Percentiles rank a stretch among this genome's conserved stretches.
These are phyloP conservation scores for Bipolaris oryzae DNA, from an alignment of 2,329 filamentous ascomycete species.

Conservation along the genomic window DNA sequence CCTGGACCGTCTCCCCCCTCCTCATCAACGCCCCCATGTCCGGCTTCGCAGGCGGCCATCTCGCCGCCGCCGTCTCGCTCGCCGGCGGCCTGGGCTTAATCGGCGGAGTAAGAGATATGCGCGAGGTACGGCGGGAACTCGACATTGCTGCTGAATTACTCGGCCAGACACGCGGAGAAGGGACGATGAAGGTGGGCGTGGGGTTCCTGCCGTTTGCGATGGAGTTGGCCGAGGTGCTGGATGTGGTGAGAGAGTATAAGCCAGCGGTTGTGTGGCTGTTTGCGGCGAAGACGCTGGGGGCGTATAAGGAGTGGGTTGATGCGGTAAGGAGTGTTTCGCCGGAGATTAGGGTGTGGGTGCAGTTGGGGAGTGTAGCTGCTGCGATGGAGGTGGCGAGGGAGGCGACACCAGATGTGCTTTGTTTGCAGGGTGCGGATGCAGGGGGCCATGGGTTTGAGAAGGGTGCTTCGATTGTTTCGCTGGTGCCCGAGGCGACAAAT, in stretches of 20 bases:
- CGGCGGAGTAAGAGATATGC: conserved; percentile 46
- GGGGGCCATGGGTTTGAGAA: conserved; percentile 67
- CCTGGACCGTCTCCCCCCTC: conserved; percentile 63
- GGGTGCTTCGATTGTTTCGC: conserved; percentile 61
- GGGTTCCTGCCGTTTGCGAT: conserved; percentile 64
- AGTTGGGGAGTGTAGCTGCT: conserved; percentile 65
- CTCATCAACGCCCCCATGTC: conserved; percentile 72
- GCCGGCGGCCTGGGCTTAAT: conserved; percentile 56
- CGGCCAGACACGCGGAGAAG: background rate
- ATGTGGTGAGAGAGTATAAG: conserved; percentile 59
- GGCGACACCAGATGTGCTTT: conserved; percentile 62
- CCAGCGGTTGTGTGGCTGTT: conserved; percentile 72
- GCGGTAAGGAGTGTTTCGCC: conserved; percentile 44
- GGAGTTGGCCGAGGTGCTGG: conserved; percentile 55
- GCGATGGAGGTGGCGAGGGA: conserved; percentile 59
- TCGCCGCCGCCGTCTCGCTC: conserved; percentile 66
- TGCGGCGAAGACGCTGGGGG: conserved; percentile 58
- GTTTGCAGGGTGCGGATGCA: conserved; percentile 69
- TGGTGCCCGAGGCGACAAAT: conserved; percentile 64
- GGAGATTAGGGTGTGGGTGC: conserved; percentile 61
- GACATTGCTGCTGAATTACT: conserved; percentile 23
- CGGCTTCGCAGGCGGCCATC: conserved; percentile 59
- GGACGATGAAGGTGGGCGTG: conserved; percentile 59
- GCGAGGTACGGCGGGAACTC: conserved; percentile 41
- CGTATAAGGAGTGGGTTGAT: conserved; percentile 45